Conservation (phyloP, 345 rosid species). For the Limnanthes douglasii region DNA sequence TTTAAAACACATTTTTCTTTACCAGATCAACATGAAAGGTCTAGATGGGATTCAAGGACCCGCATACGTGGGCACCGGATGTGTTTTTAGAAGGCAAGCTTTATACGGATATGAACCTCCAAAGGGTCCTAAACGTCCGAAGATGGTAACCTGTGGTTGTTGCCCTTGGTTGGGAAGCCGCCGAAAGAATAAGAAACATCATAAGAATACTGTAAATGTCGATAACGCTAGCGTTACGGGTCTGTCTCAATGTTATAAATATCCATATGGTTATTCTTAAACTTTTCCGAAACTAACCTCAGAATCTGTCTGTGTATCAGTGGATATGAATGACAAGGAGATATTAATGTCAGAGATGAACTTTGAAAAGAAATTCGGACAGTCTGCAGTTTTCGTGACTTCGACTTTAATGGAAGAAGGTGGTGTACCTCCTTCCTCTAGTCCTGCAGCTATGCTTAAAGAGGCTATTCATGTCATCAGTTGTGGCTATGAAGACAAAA, state of each 20-base stretch:
- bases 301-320: slow-evolving; percentile 8
- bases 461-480: slow-evolving; percentile 98
- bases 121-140: slow-evolving; percentile 77
- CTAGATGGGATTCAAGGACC: slow-evolving; percentile 92
- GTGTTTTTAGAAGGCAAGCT: slow-evolving; percentile 88
- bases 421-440: slow-evolving; percentile 94
- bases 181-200: slow-evolving; percentile 35
- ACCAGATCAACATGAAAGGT: slow-evolving; percentile 74
- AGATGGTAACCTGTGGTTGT: slow-evolving; percentile 93
- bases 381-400: slow-evolving; percentile 80
- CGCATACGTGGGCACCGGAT: slow-evolving; percentile 92
- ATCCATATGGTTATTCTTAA: neutral
- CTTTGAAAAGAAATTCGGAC: slow-evolving; percentile 86
- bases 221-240: slow-evolving; percentile 53
- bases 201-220: slow-evolving; percentile 27
- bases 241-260: slow-evolving; percentile 8
- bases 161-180: slow-evolving; percentile 93
- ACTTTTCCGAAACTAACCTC: neutral
- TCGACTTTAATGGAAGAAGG: slow-evolving; percentile 93
- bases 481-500: slow-evolving; percentile 96
- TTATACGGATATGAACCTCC: slow-evolving; percentile 96
- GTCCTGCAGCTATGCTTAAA: slow-evolving; percentile 89
- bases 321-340: slow-evolving; percentile 65
- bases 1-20: neutral
- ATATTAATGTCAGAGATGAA: slow-evolving; percentile 82